Base-by-base conservation (phyloP, 129 eudicot species). In the Ambrosia artemisiifolia region DNA sequence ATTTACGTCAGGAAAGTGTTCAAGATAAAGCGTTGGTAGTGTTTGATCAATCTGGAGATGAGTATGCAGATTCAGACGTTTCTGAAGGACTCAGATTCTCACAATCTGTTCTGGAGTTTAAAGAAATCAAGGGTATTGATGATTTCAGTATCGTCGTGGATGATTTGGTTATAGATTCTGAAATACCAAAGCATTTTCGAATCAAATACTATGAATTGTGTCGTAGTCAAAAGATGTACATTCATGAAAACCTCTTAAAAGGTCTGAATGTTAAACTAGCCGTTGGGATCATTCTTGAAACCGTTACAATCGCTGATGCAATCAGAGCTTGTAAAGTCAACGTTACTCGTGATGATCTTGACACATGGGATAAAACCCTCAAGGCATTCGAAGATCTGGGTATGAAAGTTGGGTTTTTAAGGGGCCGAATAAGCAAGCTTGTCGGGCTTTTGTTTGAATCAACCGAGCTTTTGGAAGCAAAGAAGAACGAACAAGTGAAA, bases 151-250 rank as follows among this genome's bases (percentile, higher is more conserved):
- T 92, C 34, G 65, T 80, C 12, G 86, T 86, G 44, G 84, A 88
- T 73, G 88, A 83, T 59, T 61, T 92, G 35, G 69, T 85, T 34
- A 78, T 92, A 36, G 91, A 92, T 79, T 86, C 93, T 0, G 88
- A 80, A 78, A 72, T 88, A 38, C 85, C 89, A 2, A 55, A 47
- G 6, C 81, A 88, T 53, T 54, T 78, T 44, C 73, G 67, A 38
- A 75, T 56, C 65, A 88, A 88, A 76, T 92, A 86, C 82, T 88
- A 83, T 49, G 82, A 88, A 55, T 83, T 92, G 16, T 88, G 97
- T 61, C 36, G 46, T 40, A 88, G 91, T 60, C 94, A 92, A 69
- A 75, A 74, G 2, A 33, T 65, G n/a, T 88, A 70, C 74, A 86
- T 92, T 38, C 96, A 92, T 18, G 88, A 83, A 12, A 48, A 74